Evolutionary conservation across 225 moss, liverwort and hornwort species (phyloP).

Genomic region (Asterella californica): DNA sequence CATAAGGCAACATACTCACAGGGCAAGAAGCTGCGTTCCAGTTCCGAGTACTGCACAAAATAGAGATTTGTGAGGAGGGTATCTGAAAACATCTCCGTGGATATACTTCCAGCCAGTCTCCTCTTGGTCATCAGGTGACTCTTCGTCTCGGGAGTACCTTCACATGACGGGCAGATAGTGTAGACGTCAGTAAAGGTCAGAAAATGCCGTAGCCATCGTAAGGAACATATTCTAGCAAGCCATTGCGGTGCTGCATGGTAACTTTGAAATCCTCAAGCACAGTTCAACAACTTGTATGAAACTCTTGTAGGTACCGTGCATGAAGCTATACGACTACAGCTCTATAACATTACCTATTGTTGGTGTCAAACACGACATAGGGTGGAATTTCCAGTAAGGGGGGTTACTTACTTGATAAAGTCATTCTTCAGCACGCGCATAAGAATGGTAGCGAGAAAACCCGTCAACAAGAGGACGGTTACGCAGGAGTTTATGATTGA

Average conservation of each 20-base stretch:
- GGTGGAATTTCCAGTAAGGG: too few relatives aligned
- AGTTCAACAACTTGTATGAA: too few relatives aligned
- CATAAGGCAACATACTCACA: constrained; percentile 47
- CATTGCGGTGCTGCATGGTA: too few relatives aligned
- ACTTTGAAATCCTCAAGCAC: too few relatives aligned
- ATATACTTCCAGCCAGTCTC: constrained; percentile 99
- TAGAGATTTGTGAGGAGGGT: constrained; percentile 73
- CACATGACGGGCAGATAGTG: background rate
- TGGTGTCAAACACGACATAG: too few relatives aligned
- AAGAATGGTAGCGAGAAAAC: constrained; percentile 89
- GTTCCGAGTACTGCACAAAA: constrained; percentile 95
- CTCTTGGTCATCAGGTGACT: constrained; percentile 84
- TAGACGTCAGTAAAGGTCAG: background rate
- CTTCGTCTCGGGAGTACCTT: constrained; percentile 92
- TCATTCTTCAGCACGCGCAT: constrained; percentile 99
- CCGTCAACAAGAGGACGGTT: constrained; percentile 85
- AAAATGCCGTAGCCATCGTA: too few relatives aligned
- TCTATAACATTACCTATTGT: too few relatives aligned
- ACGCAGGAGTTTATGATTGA: constrained; percentile 97
- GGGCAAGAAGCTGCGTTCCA: constrained; percentile 86
- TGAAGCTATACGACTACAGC: too few relatives aligned
- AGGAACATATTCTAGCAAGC: too few relatives aligned
- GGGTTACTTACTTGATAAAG: constrained; percentile 70
- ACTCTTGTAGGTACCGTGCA: too few relatives aligned
- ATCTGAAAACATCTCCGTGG: constrained; percentile 97